Conservation (phyloP, 768 basidiomycete species). For the Macrolepiota fuliginosa region DNA sequence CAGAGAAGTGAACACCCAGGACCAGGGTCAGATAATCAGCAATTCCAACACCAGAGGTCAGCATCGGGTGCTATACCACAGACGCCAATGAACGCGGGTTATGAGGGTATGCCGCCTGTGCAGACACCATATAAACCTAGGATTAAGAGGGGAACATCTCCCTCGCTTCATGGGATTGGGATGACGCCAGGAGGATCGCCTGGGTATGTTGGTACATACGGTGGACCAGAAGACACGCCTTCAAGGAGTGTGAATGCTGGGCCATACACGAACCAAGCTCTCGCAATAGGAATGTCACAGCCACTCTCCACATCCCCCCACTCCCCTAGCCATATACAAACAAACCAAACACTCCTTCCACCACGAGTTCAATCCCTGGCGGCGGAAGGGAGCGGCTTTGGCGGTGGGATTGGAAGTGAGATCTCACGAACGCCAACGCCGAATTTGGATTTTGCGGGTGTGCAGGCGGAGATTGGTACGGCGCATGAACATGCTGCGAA, state of each 20-base stretch:
- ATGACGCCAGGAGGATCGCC: constrained; percentile 33
- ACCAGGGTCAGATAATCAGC: constrained; percentile 5
- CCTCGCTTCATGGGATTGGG: constrained; percentile 28
- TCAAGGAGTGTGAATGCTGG: constrained; percentile 31
- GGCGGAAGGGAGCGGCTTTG: background rate
- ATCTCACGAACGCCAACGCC: constrained; percentile 73
- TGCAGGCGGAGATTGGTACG: constrained; percentile 76
- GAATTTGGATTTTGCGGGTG: constrained; percentile 62
- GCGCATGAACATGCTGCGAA: constrained; percentile 72
- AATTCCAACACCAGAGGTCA: background rate
- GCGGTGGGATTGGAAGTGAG: constrained; percentile 29
- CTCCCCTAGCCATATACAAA: constrained; percentile 7
- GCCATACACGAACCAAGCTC: constrained; percentile 47
- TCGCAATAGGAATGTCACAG: constrained; percentile 51
- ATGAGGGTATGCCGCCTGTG: constrained; percentile 33
- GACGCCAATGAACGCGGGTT: constrained; percentile 28
- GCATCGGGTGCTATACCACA: constrained; percentile 18
- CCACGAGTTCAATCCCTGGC: constrained; percentile 42
- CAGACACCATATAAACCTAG: constrained; percentile 78
- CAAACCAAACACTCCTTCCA: constrained; percentile 34
- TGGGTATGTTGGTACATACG: constrained; percentile 21
- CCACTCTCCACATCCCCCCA: constrained; percentile 12
- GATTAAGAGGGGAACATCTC: constrained; percentile 51
- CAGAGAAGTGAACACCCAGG: constrained; percentile 32
- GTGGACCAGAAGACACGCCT: constrained; percentile 47